phyloP scores from a whole-genome alignment of 805 yeast genomes.

The Zygotorulaspora sp. region DNA sequence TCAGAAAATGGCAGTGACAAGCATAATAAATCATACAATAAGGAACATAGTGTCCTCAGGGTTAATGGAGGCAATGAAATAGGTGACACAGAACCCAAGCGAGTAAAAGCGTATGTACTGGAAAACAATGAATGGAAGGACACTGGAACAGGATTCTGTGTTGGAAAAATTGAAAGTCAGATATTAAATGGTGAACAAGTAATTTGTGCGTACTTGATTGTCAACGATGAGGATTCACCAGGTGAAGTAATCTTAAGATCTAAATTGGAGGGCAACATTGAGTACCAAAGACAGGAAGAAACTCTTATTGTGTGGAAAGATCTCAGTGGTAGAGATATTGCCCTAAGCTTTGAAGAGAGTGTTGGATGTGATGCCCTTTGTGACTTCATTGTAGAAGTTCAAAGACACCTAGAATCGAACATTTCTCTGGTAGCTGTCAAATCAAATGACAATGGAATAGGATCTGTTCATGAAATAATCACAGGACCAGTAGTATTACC shows the following conservation, averaged over 20 bases:
- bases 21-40: too few species aligned
- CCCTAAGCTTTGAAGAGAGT: slow-evolving; percentile 86
- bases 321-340: slow-evolving; percentile 63
- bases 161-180: slow-evolving; percentile 49
- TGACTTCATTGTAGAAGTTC: slow-evolving; percentile 69
- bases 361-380: slow-evolving; percentile 83
- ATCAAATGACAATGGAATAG: slow-evolving; percentile 44
- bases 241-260: slow-evolving; percentile 58
- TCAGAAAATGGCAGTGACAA: too few species aligned
- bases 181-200: slow-evolving; percentile 10
- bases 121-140: slow-evolving; percentile 85
- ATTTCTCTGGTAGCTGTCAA: slow-evolving; percentile 71
- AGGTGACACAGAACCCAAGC: slow-evolving; percentile 45
- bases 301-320: slow-evolving; percentile 95
- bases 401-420: slow-evolving; percentile 54
- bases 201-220: slow-evolving; percentile 55
- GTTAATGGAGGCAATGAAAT: slow-evolving; percentile 3
- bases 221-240: slow-evolving; percentile 62
- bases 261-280: slow-evolving; percentile 65
- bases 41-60: too few species aligned
- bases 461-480: slow-evolving; percentile 63
- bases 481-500: slow-evolving; percentile 80
- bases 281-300: slow-evolving; percentile 91
- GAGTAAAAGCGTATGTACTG: slow-evolving; percentile 88
- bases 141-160: slow-evolving; percentile 86